Base-by-base conservation (phyloP, 352 stramenopile species). In the Pythium chondricola region DNA sequence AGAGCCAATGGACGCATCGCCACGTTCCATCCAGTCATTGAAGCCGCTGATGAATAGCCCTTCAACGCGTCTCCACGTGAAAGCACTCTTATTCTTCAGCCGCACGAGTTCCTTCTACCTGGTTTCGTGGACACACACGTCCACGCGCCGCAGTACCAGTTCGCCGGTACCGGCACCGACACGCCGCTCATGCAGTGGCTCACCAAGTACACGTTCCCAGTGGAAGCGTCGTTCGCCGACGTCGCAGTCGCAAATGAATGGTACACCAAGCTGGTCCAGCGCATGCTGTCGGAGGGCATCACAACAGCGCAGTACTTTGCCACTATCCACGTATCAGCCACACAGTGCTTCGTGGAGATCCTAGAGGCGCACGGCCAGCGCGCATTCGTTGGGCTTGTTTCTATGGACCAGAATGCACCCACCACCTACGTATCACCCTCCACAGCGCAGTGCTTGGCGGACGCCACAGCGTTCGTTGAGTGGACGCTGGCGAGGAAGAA, bases 71-170 rank as follows among this genome's bases (percentile, higher is more conserved):
- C 26, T 17, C 20, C 31, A 11, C 6, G n/a, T 4, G 39, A 40
- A 3, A 43, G 14, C 14, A 48, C 39, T 0, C 53, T 80, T 18
- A 26, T 44, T 31, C 61, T 85, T 0, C 1, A 11, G 9, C 20
- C 35, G 20, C 43, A 64, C 20, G 61, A 92, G 53, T 78, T 97
- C 32, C 61, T 97, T 20, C 63, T 94, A 48, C 89, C 89, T 16
- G 89, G 89, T 43, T 93, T 97, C 54, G 55, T 97, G 39, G 89
- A 97, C 69, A 84, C 76, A 11, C 89, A 97, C 62, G 77, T 93
- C 37, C 89, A 97, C 58, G 89, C 89, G n/a, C 83, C 89, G 7
- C 89, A 97, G 66, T 96, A 93, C 52, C 65, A 67, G 10, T 97
- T 76, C 53, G 78, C 72, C n/a, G 90, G 90, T 43, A 97, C 87